These are phyloP conservation scores for Hypoxylon lienhwacheense DNA, from an alignment of 495 filamentous ascomycete genomes.

Conservation along the genomic window DNA sequence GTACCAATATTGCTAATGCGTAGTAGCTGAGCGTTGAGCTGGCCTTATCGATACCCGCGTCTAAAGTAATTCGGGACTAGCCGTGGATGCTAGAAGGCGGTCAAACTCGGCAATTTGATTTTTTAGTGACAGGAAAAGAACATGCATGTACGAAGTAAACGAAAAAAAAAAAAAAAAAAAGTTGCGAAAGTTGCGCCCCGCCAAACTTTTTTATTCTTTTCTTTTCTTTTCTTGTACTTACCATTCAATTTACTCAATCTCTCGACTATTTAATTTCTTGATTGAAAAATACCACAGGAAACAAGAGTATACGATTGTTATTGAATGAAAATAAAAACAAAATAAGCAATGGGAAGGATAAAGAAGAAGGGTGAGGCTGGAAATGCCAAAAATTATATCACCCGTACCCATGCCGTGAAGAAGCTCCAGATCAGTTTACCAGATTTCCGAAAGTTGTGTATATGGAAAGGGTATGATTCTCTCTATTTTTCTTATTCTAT, in stretches of 20 bases:
- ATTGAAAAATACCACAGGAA: background rate
- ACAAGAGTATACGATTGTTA: too few species aligned
- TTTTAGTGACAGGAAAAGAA: conserved; percentile 25
- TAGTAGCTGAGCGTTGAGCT: too few species aligned
- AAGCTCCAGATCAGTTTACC: conserved; percentile 97
- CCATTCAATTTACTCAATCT: conserved; percentile 7
- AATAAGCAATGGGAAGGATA: conserved; percentile 86
- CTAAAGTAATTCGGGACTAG: conserved; percentile 2
- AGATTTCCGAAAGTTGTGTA: conserved; percentile 96
- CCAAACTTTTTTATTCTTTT: conserved; percentile 30
- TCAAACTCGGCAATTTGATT: conserved; percentile 22
- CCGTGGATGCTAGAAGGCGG: conserved; percentile 14
- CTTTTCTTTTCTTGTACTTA: conserved; percentile 23
- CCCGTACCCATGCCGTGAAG: conserved; percentile 90
- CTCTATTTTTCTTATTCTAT: background rate
- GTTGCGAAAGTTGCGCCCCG: conserved; percentile 45
- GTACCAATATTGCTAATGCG: too few species aligned
- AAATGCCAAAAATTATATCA: conserved; percentile 97
- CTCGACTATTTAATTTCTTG: conserved; percentile 1
- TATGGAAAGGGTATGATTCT: conserved; percentile 73
- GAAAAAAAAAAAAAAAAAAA: too few species aligned
- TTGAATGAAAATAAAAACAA: too few species aligned
- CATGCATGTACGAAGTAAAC: too few species aligned
- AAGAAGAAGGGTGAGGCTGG: conserved; percentile 96
- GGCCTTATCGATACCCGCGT: conserved; percentile 9